Evolutionary conservation across 768 basidiomycete genomes (phyloP), one percentile per base, ranked within the genome.

Genomic region (Leccinum rimulosum): DNA sequence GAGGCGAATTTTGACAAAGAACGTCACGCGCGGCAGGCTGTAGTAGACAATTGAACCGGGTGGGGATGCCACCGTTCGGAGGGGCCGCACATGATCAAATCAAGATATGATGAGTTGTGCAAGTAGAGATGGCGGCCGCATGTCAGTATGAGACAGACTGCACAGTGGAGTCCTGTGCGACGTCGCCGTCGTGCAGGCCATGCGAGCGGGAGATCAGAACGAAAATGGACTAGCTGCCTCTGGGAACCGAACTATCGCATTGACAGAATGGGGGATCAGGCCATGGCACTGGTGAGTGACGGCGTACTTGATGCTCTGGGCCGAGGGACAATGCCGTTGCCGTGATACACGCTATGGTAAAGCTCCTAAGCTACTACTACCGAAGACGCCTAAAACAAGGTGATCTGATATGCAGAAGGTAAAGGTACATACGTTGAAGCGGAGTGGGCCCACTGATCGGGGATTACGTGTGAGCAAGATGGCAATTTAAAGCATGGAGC

Each of bases 401-500:
- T 51, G 62, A 61, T 61, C 56, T 64, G 65, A 67, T 66, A 59
- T 57, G 52, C 49, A 55, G 50, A 60, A 55, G 60, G 47, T 48
- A 48, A 58, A 54, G 60, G 49, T 30, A 50, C 49, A 54, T 43
- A 35, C 17, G 50, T 48, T 52, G 61, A 30, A 28, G 63, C 60
- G 66, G 51, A 59, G 54, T 53, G 45, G 36, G 38, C 22, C 51
- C 51, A 47, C 43, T 45, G 27, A 67, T 65, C 68, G 68, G 69
- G 52, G 57, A 66, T 69, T 69, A 70, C 69, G 68, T 69, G 66
- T 68, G 60, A 57, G 54, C n/a, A 9, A 57, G 67, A 43, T 56
- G 50, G 27, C 52, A 52, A 52, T 35, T 36, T 52, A 36, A 43
- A 53, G 57, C 15, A 25, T 56, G 56, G 50, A 48, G 15, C 22